These are phyloP conservation scores for Hirsutella thompsonii DNA, from an alignment of 2,329 filamentous ascomycete species.

Conservation along the genomic window DNA sequence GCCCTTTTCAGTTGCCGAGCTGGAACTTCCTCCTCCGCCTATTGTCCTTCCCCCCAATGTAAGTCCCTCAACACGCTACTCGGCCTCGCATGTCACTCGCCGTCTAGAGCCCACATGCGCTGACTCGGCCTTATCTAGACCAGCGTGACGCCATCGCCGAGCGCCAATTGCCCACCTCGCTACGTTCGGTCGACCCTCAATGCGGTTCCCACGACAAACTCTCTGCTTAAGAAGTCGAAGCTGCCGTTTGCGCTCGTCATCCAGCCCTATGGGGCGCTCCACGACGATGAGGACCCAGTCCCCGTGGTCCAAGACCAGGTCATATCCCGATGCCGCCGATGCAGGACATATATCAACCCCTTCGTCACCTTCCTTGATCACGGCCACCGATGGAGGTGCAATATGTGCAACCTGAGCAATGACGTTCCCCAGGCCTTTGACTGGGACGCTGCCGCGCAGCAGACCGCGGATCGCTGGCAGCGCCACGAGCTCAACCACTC, in stretches of 20 bases:
- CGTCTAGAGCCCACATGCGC: slow-evolving; percentile 6
- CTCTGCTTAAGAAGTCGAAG: slow-evolving; percentile 90
- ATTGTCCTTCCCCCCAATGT: slow-evolving; percentile 89
- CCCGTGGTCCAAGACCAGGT: slow-evolving; percentile 94
- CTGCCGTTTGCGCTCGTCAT: slow-evolving; percentile 92
- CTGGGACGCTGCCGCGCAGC: slow-evolving; percentile 88
- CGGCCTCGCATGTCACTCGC: too few species aligned
- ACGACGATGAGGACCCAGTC: slow-evolving; percentile 83
- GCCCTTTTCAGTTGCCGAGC: slow-evolving; percentile 85
- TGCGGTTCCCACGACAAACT: slow-evolving; percentile 82
- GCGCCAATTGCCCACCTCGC: slow-evolving; percentile 84
- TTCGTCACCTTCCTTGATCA: slow-evolving; percentile 95
- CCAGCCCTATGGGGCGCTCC: slow-evolving; percentile 85
- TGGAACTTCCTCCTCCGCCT: slow-evolving; percentile 82
- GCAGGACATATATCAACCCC: slow-evolving; percentile 94
- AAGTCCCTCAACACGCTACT: too few species aligned
- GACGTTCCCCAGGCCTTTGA: slow-evolving; percentile 99
- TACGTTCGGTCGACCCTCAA: slow-evolving; percentile 94
- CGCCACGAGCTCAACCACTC: slow-evolving; percentile 86
- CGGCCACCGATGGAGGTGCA: slow-evolving; percentile 95
- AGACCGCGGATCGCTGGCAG: slow-evolving; percentile 85
- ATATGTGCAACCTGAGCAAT: slow-evolving; percentile 98
- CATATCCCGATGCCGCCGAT: slow-evolving; percentile 90
- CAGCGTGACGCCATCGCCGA: slow-evolving; percentile 80
- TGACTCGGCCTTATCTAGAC: slow-evolving; percentile 42